Evolutionary conservation across 2,329 filamentous ascomycete species (phyloP), one percentile per base, ranked within the genome.

Genomic region (Clonostachys rosea): DNA sequence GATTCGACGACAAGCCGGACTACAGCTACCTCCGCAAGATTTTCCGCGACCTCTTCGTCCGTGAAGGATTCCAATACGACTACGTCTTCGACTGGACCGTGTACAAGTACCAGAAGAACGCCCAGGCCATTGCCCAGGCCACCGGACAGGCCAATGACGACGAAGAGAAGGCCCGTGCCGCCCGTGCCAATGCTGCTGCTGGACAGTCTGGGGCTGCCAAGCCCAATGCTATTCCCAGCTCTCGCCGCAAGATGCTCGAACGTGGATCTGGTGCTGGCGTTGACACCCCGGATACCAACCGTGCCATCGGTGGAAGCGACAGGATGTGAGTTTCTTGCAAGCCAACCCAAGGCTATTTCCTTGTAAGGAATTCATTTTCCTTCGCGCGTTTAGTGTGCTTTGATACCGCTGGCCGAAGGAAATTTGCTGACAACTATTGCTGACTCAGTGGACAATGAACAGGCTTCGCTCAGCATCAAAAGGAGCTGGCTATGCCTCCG

Each of bases 71-170:
- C 85, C 94, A 99, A 76, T 97, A 99, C 71, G 94, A 99, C 73
- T 97, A 99, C 61, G 94, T 99, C 60, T 99, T 99, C 63, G 94
- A 99, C 75, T 99, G 94, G 94, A 99, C 94, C 50, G 94, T 97
- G 62, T 97, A 96, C 84, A 97, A 97, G 79, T 96, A 97, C 79
- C 91, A 96, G 82, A 96, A 96, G 86, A 97, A 96, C 61, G 91
- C 91, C 47, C 89, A 95, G 74, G 91, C 91, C 63, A 95, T 95
- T 68, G 89, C 89, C 58, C 86, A 92, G 69, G 88, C 87, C 58
- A 84, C 84, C 56, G 84, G 79, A 57, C 75, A 82, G 62, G 73
- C 72, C 49, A 76, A 80, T 68, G 87, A 91, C 55, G 83, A 84
- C 39, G 87, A 91, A 16, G 89, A 94, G 62, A 89, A 91, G 73